Evolutionary conservation across 768 basidiomycete genomes (phyloP).

Genomic region (Vishniacozyma victoriae): DNA sequence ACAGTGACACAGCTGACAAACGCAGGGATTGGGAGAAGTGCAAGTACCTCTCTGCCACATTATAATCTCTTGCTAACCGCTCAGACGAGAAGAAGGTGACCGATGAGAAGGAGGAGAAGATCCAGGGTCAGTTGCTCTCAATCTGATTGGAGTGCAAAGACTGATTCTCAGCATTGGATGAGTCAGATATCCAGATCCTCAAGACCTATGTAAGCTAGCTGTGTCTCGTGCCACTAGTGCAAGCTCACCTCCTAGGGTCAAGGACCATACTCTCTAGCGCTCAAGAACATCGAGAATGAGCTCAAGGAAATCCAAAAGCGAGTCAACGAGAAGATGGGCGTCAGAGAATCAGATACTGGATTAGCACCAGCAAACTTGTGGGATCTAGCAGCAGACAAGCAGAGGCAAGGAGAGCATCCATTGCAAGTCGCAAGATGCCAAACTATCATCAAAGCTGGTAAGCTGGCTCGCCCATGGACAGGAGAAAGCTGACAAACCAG

Average conservation of each 20-base stretch:
- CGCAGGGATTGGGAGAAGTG: constrained; percentile 99
- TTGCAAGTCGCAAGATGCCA: constrained; percentile 97
- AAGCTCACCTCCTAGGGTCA: constrained; percentile 65
- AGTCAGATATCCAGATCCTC: constrained; percentile 96
- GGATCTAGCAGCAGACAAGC: constrained; percentile 90
- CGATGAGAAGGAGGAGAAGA: constrained; percentile 92
- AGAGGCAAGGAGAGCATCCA: constrained; percentile 84
- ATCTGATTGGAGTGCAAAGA: background rate
- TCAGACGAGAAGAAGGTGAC: constrained; percentile 70
- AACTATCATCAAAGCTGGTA: constrained; percentile 80
- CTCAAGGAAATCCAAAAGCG: constrained; percentile 95
- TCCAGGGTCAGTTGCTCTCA: constrained; percentile 58
- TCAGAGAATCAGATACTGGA: constrained; percentile 98
- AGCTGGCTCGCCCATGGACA: constrained; percentile 4
- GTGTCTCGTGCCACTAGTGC: background rate
- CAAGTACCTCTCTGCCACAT: constrained; percentile 47
- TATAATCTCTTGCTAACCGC: constrained; percentile 4
- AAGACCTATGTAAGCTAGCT: constrained; percentile 81
- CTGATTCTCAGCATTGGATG: constrained; percentile 75
- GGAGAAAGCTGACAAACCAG: constrained; percentile 4
- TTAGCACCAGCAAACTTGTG: constrained; percentile 93
- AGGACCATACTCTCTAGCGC: constrained; percentile 85
- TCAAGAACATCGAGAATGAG: constrained; percentile 84
- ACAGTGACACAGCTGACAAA: constrained; percentile 1
- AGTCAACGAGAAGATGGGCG: constrained; percentile 97